Evolutionary conservation across 2,329 filamentous ascomycete species (phyloP), one percentile per base, ranked within the genome.

Genomic region (Colletotrichum cordylinicola): DNA sequence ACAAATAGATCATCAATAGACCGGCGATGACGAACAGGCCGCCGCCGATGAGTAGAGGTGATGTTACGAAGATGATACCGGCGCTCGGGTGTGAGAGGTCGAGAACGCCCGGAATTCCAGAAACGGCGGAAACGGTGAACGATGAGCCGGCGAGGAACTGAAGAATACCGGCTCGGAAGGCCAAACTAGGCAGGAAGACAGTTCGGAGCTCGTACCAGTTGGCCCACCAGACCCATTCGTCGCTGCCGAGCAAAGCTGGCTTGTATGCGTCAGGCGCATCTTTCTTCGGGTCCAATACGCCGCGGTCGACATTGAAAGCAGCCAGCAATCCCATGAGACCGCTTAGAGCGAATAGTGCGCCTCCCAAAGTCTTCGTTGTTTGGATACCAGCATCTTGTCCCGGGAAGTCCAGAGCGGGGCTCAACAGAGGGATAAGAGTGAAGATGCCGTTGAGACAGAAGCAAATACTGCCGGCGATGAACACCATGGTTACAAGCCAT

Each of bases 401-500:
- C 0, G 58, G 33, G 15, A 76, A 74, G 58, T 74, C 70, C 8
- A 74, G 12, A 8, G 43, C 6, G 2, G 74, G 70, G 48, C 39
- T 61, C 15, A 69, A 1, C 0, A 69, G 29, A 15, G 66, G 74
- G 4, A 69, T 31, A 56, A 76, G 70, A 16, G 70, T 39, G 58
- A 76, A 76, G 29, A 74, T 58, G 56, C 74, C 74, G 65, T 66
- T 69, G 6, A 76, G 29, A 1, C 70, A 55, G 48, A 76, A 65
- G 65, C 56, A 65, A 6, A 76, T 31, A 21, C 56, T 35, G 9
- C 70, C 64, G 15, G 21, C n/a, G 8, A 74, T 37, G 29, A 74
- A 76, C 15, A 65, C 65, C 74, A 76, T 69, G 4, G 74, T 76
- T 8, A 31, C 74, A 9, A 76, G 74, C 74, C 74, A 76, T 6